Base-by-base conservation (phyloP, 2,329 filamentous ascomycete species). In the Phyllosticta capitalensis region DNA sequence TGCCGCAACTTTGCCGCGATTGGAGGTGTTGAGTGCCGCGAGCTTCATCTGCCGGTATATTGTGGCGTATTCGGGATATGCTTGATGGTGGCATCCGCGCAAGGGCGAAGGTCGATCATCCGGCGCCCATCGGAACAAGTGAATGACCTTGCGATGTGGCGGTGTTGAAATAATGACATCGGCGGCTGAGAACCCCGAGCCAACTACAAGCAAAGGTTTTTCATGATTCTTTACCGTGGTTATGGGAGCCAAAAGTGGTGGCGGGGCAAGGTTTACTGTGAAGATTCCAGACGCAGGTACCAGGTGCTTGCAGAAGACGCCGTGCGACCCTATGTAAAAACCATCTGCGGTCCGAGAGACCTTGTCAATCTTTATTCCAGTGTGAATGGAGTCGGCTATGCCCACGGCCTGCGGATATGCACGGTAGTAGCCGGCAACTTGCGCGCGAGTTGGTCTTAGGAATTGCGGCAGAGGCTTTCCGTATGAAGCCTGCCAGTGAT, bases 161-260 rank as follows among this genome's bases (percentile, higher is more conserved):
- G 77, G 72, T 20, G 79, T 74, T 5, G 81, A 83, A 48, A 84
- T 79, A 55, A 85, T 84, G 3, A 80, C 74, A 69, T 85, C 83
- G 24, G 83, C 83, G 2, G 83, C 83, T 2, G 81, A 83, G 68
- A 85, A 85, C 0, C 83, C 83, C 9, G 82, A 84, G 5, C 83
- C 83, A 54, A 85, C 74, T 5, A 85, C 78, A 3, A 85, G 74
- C 1, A 84, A 66, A 0, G 81, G 79, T 3, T 68, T 64, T 1
- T 69, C 57, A 1, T 54, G 17, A 19, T 59, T 61, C 60, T 60
- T 64, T 58, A 64, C 68, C 50, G 64, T 61, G 54, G 76, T 63
- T 7, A 84, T 64, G 1, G 81, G 79, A 17, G 73, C 67, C 3
- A 83, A 72, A 9, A 79, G 65, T 1, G 76, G 73, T 9, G 78